Conservation (phyloP, 495 filamentous ascomycete genomes). For the Halenospora varia region DNA sequence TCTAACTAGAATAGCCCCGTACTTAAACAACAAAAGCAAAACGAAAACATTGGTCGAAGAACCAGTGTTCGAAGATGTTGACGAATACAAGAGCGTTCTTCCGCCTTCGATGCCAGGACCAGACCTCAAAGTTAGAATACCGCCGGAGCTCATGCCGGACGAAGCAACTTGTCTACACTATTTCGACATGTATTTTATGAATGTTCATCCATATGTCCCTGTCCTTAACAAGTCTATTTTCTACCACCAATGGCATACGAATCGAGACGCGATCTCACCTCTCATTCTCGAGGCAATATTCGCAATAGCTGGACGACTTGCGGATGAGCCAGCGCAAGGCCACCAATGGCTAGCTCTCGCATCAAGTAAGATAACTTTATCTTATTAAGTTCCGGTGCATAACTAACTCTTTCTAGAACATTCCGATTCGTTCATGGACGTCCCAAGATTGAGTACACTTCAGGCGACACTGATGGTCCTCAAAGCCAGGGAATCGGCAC, state of each 20-base stretch:
- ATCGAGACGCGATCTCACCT: constrained; percentile 83
- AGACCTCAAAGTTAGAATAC: constrained; percentile 79
- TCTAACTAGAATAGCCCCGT: constrained; percentile 59
- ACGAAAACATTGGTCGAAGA: constrained; percentile 60
- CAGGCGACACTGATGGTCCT: constrained; percentile 85
- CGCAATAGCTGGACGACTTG: constrained; percentile 79
- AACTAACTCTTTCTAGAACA: constrained; percentile 53
- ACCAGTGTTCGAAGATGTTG: constrained; percentile 70
- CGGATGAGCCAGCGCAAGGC: constrained; percentile 78
- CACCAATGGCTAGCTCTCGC: constrained; percentile 94
- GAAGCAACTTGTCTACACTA: constrained; percentile 79
- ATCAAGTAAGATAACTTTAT: constrained; percentile 59
- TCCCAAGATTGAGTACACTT: constrained; percentile 87
- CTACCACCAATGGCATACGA: constrained; percentile 88
- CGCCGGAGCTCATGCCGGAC: constrained; percentile 88
- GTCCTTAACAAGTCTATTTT: constrained; percentile 81
- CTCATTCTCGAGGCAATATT: constrained; percentile 94
- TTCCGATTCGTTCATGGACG: constrained; percentile 93
- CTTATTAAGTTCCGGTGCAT: neutral
- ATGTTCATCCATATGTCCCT: constrained; percentile 96
- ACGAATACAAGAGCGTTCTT: constrained; percentile 58
- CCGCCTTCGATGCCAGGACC: constrained; percentile 63
- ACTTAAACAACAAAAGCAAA: constrained; percentile 72
- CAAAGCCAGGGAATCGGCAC: constrained; percentile 87
- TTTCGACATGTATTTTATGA: constrained; percentile 87